Conservation (phyloP, 139 green algal species). For the Coccomyxa sp. region DNA sequence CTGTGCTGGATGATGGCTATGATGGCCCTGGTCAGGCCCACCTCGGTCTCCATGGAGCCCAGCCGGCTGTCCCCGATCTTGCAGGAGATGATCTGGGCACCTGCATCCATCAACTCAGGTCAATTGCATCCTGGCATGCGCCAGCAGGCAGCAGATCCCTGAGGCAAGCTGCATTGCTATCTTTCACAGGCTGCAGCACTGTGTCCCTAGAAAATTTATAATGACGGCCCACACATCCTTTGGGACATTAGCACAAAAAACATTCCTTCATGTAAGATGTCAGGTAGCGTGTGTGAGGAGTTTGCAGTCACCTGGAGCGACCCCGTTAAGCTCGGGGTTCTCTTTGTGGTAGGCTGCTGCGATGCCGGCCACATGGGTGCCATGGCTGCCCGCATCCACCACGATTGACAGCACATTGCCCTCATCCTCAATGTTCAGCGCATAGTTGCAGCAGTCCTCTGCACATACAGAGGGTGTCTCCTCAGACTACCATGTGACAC, state of each 20-base stretch:
- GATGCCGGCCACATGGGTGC: constrained; percentile 90
- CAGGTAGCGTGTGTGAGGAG: too few species aligned
- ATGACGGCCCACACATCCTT: too few species aligned
- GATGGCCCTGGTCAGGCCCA: constrained; percentile 66
- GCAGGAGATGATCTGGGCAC: constrained; percentile 87
- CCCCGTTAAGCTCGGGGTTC: constrained; percentile 71
- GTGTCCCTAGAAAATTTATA: too few species aligned
- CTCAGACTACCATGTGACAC: too few species aligned
- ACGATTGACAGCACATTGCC: constrained; percentile 76
- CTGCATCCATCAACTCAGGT: too few species aligned
- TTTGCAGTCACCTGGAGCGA: constrained; percentile 77
- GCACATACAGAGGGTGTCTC: constrained; percentile 9
- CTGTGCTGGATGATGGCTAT: constrained; percentile 51
- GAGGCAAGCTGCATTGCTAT: too few species aligned
- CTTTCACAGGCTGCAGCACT: too few species aligned
- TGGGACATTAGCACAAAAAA: too few species aligned
- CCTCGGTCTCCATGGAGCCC: constrained; percentile 79
- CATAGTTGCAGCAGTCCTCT: constrained; percentile 78
- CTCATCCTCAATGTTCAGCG: constrained; percentile 78
- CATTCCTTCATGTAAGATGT: too few species aligned
- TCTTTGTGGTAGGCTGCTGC: constrained; percentile 77
- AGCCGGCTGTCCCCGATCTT: constrained; percentile 91
- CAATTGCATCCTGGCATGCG: too few species aligned
- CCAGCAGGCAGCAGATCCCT: too few species aligned
- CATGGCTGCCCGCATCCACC: constrained; percentile 76